phyloP scores from a whole-genome alignment of 2,329 filamentous ascomycete species.

The Chaetomium olivaceum region DNA sequence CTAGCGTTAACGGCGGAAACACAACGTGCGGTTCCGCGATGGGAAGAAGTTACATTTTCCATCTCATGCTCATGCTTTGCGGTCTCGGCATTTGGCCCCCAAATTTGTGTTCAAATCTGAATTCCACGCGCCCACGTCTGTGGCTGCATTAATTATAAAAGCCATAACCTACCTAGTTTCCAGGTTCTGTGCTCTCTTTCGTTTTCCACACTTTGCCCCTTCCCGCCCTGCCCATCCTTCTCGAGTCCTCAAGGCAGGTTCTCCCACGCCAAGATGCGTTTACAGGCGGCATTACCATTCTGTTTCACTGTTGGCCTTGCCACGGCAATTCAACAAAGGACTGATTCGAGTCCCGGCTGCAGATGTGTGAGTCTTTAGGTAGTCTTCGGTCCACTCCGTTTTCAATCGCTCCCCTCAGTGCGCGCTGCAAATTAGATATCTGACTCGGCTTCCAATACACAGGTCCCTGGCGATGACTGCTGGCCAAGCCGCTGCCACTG shows the following conservation, averaged over 20 bases:
- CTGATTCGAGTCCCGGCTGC: conserved; percentile 4
- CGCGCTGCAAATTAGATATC: neutral
- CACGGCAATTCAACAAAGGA: neutral
- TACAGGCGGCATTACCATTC: conserved; percentile 14
- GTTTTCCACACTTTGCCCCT: too few species aligned
- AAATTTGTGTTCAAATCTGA: too few species aligned
- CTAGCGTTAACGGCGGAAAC: too few species aligned
- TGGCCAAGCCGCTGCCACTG: conserved; percentile 54
- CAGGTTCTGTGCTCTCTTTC: too few species aligned
- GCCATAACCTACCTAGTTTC: too few species aligned
- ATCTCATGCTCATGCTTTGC: too few species aligned
- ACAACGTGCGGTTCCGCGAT: too few species aligned
- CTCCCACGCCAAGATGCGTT: conserved; percentile 15
- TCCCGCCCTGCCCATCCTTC: too few species aligned
- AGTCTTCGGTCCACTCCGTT: neutral
- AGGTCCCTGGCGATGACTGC: conserved; percentile 48
- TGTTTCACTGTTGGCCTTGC: conserved; percentile 1
- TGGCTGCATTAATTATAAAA: too few species aligned
- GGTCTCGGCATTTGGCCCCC: too few species aligned
- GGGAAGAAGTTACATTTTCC: too few species aligned
- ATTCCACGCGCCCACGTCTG: too few species aligned
- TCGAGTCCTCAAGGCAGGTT: neutral
- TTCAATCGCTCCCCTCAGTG: neutral
- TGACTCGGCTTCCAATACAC: neutral
- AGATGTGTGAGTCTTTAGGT: conserved; percentile 17